These are phyloP conservation scores for Clavispora asparagi DNA, from an alignment of 805 yeast species.

Conservation along the genomic window DNA sequence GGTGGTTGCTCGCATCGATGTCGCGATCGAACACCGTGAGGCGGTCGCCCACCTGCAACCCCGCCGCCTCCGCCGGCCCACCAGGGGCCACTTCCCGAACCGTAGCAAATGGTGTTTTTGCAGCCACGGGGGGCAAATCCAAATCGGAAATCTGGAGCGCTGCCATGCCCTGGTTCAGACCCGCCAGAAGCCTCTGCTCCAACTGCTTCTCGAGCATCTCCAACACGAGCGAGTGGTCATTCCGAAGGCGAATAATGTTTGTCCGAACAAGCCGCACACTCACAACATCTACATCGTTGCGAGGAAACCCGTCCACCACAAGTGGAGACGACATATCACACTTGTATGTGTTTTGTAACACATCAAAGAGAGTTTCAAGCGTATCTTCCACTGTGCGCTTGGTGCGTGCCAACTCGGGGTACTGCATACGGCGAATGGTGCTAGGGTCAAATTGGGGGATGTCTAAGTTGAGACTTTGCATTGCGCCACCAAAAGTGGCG, in stretches of 20 bases:
- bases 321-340: constrained; percentile 63
- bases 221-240: constrained; percentile 57
- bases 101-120: constrained; percentile 46
- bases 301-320: constrained; percentile 81
- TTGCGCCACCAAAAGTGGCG: constrained; percentile 8
- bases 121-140: neutral
- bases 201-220: constrained; percentile 43
- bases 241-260: constrained; percentile 60
- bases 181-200: constrained; percentile 32
- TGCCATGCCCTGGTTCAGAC: constrained; percentile 1
- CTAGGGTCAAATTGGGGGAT: constrained; percentile 2
- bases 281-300: constrained; percentile 77
- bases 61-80: constrained; percentile 55
- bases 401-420: constrained; percentile 12
- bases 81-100: constrained; percentile 43
- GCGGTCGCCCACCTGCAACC: constrained; percentile 51
- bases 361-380: constrained; percentile 38
- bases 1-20: constrained; percentile 52
- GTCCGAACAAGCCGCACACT: constrained; percentile 55
- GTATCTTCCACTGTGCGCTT: constrained; percentile 23
- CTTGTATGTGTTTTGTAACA: constrained; percentile 38
- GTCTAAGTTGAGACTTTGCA: constrained; percentile 13
- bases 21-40: constrained; percentile 47
- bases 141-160: neutral
- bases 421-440: constrained; percentile 3